phyloP scores from a whole-genome alignment of 139 green algal genomes.

The Micromonas commoda region DNA sequence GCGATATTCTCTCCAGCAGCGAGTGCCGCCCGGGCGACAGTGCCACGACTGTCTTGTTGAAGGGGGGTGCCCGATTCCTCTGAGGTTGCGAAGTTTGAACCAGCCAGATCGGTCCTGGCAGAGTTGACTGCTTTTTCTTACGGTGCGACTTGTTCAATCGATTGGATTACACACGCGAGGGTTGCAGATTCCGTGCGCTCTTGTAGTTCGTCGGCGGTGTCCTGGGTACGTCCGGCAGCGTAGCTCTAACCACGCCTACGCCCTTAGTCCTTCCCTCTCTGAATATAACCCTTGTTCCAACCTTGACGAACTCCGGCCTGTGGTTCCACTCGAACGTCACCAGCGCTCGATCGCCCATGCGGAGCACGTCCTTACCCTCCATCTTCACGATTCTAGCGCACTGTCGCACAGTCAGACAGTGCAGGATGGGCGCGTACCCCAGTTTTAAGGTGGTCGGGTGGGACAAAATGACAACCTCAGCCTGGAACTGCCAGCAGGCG shows the following conservation, averaged over 20 bases:
- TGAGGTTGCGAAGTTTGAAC: too few species aligned
- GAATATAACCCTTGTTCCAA: slow-evolving; percentile 80
- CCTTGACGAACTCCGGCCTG: slow-evolving; percentile 71
- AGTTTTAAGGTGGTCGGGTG: slow-evolving; percentile 77
- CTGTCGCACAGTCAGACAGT: slow-evolving; percentile 84
- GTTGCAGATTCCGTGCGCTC: background rate
- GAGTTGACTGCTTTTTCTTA: too few species aligned
- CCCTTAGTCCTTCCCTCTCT: slow-evolving; percentile 85
- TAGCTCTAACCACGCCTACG: slow-evolving; percentile 57
- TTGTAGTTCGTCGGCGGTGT: background rate
- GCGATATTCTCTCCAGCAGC: too few species aligned
- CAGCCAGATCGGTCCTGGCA: too few species aligned
- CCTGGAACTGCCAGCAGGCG: slow-evolving; percentile 79
- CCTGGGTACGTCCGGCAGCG: background rate
- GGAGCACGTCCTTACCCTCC: slow-evolving; percentile 66
- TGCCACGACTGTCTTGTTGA: too few species aligned
- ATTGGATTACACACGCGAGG: too few species aligned
- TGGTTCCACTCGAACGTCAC: slow-evolving; percentile 85
- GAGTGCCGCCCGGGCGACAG: too few species aligned
- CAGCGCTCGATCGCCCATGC: slow-evolving; percentile 59
- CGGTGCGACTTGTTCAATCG: too few species aligned
- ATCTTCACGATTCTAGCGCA: slow-evolving; percentile 60
- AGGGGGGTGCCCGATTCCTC: too few species aligned
- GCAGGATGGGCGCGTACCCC: slow-evolving; percentile 62
- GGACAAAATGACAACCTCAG: slow-evolving; percentile 85